Evolutionary conservation across 2,329 filamentous ascomycete species (phyloP).

Genomic region (Nothophaeocryptopus gaeumannii): DNA sequence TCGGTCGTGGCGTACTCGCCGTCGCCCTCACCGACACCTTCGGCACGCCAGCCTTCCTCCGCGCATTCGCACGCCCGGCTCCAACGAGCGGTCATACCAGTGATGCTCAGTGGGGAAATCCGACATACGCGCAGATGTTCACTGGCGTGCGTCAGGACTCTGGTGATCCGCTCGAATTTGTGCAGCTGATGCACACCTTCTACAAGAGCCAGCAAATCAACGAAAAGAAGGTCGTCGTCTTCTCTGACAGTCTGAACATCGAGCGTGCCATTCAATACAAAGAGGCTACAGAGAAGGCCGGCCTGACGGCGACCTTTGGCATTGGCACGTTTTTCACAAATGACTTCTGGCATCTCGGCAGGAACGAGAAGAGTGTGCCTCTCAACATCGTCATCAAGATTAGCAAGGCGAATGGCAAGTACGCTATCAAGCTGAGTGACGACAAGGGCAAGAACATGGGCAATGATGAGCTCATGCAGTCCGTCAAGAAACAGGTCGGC

Average conservation of each 20-base stretch:
- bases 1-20: slow-evolving; percentile 69
- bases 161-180: slow-evolving; percentile 76
- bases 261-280: slow-evolving; percentile 91
- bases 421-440: slow-evolving; percentile 85
- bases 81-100: slow-evolving; percentile 27
- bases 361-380: slow-evolving; percentile 78
- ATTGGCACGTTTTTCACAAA: slow-evolving; percentile 94
- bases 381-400: slow-evolving; percentile 99
- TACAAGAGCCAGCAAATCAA: slow-evolving; percentile 73
- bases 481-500: slow-evolving; percentile 80
- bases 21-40: slow-evolving; percentile 97
- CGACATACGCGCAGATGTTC: slow-evolving; percentile 77
- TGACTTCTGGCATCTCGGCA: slow-evolving; percentile 73
- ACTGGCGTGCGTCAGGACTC: slow-evolving; percentile 86
- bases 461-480: slow-evolving; percentile 70
- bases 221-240: slow-evolving; percentile 84
- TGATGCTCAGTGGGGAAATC: slow-evolving; percentile 22
- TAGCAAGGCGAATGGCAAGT: slow-evolving; percentile 73
- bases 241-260: slow-evolving; percentile 91
- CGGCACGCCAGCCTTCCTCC: slow-evolving; percentile 83
- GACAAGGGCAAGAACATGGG: slow-evolving; percentile 95
- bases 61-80: slow-evolving; percentile 72
- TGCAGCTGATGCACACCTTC: slow-evolving; percentile 75
- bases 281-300: slow-evolving; percentile 70
- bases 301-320: slow-evolving; percentile 85